Base-by-base conservation (phyloP, 345 rosid genomes). In the Syzygium grande region DNA sequence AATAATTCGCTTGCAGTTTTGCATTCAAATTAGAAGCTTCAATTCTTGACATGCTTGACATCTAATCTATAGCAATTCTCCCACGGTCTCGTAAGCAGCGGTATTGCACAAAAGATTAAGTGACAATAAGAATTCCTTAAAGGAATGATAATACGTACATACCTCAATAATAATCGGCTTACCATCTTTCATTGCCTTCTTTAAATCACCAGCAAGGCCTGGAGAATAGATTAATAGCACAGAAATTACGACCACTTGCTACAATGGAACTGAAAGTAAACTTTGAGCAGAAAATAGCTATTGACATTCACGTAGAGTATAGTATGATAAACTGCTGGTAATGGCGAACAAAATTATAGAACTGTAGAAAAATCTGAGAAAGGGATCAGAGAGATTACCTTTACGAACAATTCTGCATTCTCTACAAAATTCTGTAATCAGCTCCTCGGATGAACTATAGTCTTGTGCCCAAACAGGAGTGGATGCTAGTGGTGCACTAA, bases 151-250 rank as follows among this genome's bases (percentile, higher is more conserved):
- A 73, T 84, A 84, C 53, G 34, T 84, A 43, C 49, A 73, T 92
- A 96, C 99, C 98, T 98, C 99, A 55, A 98, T 97, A 86, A 98
- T 98, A 85, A 98, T 94, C 1, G 99, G 98, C 90, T 98, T 98
- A 89, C 99, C 99, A 93, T 98, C 99, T 95, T 98, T 98, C 98
- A 97, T 94, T 90, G 99, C 99, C 92, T 98, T 98, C 95, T 96
- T 98, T 91, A 98, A 88, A 92, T 98, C 99, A 84, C 99, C 99
- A 89, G 96, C 98, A 94, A 98, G 94, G 87, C 99, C 99, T 98
- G 89, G 25, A 84, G 88, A 90, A 86, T 84, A 53, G 49, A 84
- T n/a, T 16, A 84, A 84, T 53, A 49, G 38, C 59, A 84, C 63
- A 84, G 59, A 46, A 29, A 52, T 52, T 30, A 41, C 7, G 86